A percentile compares a stretch with the other conserved stretches of the same genome.
Evolutionary conservation across 441 rosid species (phyloP).

Genomic region (Erysimum pusillum): DNA sequence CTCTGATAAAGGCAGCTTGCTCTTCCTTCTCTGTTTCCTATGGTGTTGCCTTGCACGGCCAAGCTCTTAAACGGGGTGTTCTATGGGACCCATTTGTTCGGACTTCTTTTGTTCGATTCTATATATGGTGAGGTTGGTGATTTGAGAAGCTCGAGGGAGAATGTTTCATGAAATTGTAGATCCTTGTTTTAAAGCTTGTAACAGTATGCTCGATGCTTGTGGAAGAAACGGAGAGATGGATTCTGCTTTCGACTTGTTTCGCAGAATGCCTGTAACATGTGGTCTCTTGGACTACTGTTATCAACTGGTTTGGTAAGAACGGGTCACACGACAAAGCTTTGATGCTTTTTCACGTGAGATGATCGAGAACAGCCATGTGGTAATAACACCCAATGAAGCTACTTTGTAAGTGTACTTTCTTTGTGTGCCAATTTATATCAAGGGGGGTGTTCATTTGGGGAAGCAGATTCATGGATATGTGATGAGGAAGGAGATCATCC

Average conservation of each 20-base stretch:
- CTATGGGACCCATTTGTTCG: constrained; percentile 58
- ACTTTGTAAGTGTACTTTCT: constrained; percentile 66
- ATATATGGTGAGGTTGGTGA: constrained; percentile 51
- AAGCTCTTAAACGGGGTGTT: constrained; percentile 61
- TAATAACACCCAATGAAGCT: constrained; percentile 62
- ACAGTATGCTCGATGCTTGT: constrained; percentile 69
- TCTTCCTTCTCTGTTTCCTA: constrained; percentile 41
- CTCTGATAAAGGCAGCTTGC: constrained; percentile 60
- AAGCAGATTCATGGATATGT: constrained; percentile 71
- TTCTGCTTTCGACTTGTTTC: constrained; percentile 57
- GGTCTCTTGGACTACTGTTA: constrained; percentile 75
- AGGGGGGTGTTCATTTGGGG: constrained; percentile 55
- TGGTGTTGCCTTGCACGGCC: constrained; percentile 62
- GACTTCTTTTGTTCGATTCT: constrained; percentile 60
- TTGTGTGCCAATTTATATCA: constrained; percentile 63
- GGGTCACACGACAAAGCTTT: constrained; percentile 55
- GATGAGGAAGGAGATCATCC: constrained; percentile 44
- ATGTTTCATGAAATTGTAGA: constrained; percentile 64
- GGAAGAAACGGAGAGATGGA: constrained; percentile 63
- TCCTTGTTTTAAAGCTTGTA: constrained; percentile 61
- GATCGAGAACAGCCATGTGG: constrained; percentile 47
- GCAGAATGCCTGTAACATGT: constrained; percentile 61
- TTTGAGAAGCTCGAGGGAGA: constrained; percentile 50
- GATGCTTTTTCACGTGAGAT: constrained; percentile 55
- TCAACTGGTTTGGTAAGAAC: constrained; percentile 63